phyloP scores from a whole-genome alignment of 257 asterid genomes.

The Rehmannia glutinosa region DNA sequence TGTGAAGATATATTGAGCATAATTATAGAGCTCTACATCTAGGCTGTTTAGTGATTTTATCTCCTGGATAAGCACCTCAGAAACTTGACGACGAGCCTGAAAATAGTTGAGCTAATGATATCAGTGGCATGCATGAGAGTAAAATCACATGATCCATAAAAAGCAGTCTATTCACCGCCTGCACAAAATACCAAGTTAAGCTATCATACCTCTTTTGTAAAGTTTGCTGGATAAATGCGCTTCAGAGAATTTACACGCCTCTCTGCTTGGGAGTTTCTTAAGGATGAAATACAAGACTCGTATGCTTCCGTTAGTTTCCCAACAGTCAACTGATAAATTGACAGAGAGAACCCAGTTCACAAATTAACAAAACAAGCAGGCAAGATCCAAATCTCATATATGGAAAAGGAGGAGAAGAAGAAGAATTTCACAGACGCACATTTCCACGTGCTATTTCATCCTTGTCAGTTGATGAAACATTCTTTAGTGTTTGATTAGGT shows the following conservation, averaged over 20 bases:
- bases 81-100: slow-evolving; percentile 67
- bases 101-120: slow-evolving; percentile 9
- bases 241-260: slow-evolving; percentile 66
- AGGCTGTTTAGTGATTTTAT: slow-evolving; percentile 62
- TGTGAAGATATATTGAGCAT: slow-evolving; percentile 58
- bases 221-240: slow-evolving; percentile 73
- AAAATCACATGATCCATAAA: background rate
- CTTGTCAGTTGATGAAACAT: slow-evolving; percentile 30
- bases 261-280: slow-evolving; percentile 54
- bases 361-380: background rate
- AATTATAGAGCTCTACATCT: slow-evolving; percentile 68
- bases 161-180: too few species aligned
- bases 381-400: slow-evolving; percentile 1
- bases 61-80: slow-evolving; percentile 55
- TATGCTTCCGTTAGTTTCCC: slow-evolving; percentile 65
- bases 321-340: slow-evolving; percentile 56
- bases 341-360: slow-evolving; percentile 21
- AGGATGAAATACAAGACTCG: slow-evolving; percentile 52
- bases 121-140: slow-evolving; percentile 1
- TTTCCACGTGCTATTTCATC: slow-evolving; percentile 35
- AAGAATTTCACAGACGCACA: slow-evolving; percentile 34
- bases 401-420: background rate
- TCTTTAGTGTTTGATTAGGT: slow-evolving; percentile 28
- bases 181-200: background rate
- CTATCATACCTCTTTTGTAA: slow-evolving; percentile 70